A percentile compares a stretch with the other conserved stretches of the same genome.
These are phyloP conservation scores for Pholiota adiposa DNA, from an alignment of 1,284 basidiomycete species.

Conservation along the genomic window DNA sequence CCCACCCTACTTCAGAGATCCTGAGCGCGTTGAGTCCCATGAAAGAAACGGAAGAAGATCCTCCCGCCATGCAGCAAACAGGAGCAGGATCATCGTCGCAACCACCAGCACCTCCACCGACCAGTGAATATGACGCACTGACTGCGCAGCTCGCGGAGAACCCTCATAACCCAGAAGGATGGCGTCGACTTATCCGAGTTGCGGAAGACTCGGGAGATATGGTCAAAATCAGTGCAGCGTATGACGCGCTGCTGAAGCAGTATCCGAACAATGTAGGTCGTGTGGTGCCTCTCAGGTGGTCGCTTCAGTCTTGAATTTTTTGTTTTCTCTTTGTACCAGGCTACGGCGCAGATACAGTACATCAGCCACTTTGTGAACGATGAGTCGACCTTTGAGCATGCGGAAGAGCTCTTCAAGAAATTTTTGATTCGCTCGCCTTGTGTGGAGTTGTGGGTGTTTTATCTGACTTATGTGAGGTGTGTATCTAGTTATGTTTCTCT, in stretches of 20 bases:
- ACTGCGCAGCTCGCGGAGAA: slow-evolving; percentile 37
- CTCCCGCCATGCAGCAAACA: slow-evolving; percentile 12
- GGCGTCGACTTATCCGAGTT: slow-evolving; percentile 69
- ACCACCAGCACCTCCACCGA: slow-evolving; percentile 30
- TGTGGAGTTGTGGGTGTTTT: slow-evolving; percentile 88
- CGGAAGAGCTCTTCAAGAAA: slow-evolving; percentile 79
- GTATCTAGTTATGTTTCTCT: slow-evolving; percentile 26
- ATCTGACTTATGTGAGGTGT: slow-evolving; percentile 82
- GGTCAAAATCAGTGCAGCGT: slow-evolving; percentile 69
- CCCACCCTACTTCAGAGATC: slow-evolving; percentile 36
- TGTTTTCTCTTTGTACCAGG: slow-evolving; percentile 43
- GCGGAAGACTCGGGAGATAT: slow-evolving; percentile 72
- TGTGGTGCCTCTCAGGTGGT: slow-evolving; percentile 10
- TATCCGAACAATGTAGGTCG: slow-evolving; percentile 79
- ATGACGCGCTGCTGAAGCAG: slow-evolving; percentile 74
- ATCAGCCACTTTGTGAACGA: slow-evolving; percentile 76
- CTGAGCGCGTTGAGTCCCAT: slow-evolving; percentile 31
- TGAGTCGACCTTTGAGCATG: slow-evolving; percentile 67
- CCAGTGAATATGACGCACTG: slow-evolving; percentile 40
- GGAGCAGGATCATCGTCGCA: slow-evolving; percentile 24
- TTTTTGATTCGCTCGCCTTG: slow-evolving; percentile 83
- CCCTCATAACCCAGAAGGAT: slow-evolving; percentile 65
- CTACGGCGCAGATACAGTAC: slow-evolving; percentile 80
- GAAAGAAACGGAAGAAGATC: slow-evolving; percentile 25
- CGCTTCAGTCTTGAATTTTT: slow-evolving; percentile 14